A percentile compares a stretch with the other conserved stretches of the same genome.
Evolutionary conservation across 1,139 yeast species (phyloP).

Genomic region (Geotrichum reessii): DNA sequence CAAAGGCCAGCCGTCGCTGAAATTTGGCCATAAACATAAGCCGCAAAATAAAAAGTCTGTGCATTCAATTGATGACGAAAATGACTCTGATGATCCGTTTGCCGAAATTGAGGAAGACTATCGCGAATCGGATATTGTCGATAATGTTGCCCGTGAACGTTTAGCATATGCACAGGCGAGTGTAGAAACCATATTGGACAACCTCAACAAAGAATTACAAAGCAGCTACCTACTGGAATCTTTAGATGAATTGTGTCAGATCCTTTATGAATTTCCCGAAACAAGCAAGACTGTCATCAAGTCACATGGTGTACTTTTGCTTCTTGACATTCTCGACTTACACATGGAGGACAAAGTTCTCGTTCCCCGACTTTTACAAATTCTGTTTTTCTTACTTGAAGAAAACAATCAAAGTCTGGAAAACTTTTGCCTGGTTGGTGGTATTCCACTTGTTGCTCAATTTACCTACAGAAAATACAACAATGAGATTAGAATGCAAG

Average conservation of each 20-base stretch:
- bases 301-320: slow-evolving; percentile 47
- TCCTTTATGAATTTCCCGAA: slow-evolving; percentile 21
- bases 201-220: slow-evolving; percentile 20
- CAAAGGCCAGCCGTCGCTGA: slow-evolving; percentile 2
- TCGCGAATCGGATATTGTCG: slow-evolving; percentile 23
- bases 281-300: slow-evolving; percentile 35
- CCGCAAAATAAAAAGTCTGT: not conserved
- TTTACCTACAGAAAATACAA: slow-evolving; percentile 41
- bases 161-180: slow-evolving; percentile 24
- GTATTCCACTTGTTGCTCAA: slow-evolving; percentile 48
- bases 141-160: slow-evolving; percentile 28
- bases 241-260: slow-evolving; percentile 6
- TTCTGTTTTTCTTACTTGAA: slow-evolving; percentile 42
- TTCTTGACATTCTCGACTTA: slow-evolving; percentile 45
- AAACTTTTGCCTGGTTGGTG: slow-evolving; percentile 52
- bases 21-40: not conserved
- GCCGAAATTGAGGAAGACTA: slow-evolving; percentile 26
- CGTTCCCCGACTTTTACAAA: slow-evolving; percentile 42
- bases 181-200: slow-evolving; percentile 22
- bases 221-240: slow-evolving; percentile 6
- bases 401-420: slow-evolving; percentile 41
- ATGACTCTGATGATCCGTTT: slow-evolving; percentile 31
- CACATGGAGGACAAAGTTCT: slow-evolving; percentile 11
- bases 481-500: slow-evolving; percentile 41
- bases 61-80: slow-evolving; percentile 17